These are phyloP conservation scores for Monosporascus sp. DNA, from an alignment of 2,329 filamentous ascomycete genomes.

Conservation along the genomic window DNA sequence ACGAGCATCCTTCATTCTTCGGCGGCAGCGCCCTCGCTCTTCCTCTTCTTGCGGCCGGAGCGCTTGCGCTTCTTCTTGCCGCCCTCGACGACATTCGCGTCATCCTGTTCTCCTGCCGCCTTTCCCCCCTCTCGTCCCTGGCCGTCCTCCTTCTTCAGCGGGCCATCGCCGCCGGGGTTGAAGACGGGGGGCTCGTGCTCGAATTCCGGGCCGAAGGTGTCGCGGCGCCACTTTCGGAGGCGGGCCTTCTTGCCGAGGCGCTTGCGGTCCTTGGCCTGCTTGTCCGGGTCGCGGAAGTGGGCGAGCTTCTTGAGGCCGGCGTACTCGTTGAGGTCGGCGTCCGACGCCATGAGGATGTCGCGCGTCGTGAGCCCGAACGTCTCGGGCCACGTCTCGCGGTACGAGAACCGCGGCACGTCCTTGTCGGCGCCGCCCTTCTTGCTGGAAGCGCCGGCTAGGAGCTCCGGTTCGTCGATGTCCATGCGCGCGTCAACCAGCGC, in stretches of 20 bases:
- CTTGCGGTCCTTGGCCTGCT: constrained; percentile 87
- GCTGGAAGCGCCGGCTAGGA: constrained; percentile 35
- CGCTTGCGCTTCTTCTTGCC: constrained; percentile 30
- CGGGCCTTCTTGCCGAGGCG: constrained; percentile 87
- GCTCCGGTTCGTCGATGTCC: constrained; percentile 62
- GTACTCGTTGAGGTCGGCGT: constrained; percentile 81
- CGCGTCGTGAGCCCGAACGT: constrained; percentile 83
- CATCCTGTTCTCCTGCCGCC: constrained; percentile 12
- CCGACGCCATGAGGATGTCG: constrained; percentile 85
- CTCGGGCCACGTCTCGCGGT: constrained; percentile 88
- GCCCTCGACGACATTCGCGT: constrained; percentile 30
- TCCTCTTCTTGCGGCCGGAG: constrained; percentile 20
- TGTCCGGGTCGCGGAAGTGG: constrained; percentile 78
- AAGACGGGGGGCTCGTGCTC: constrained; percentile 53
- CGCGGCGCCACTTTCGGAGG: constrained; percentile 75
- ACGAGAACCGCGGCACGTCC: constrained; percentile 63
- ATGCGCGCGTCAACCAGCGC: constrained; percentile 78
- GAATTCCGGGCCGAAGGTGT: constrained; percentile 56
- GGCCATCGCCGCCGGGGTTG: constrained; percentile 41
- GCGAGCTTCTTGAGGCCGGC: constrained; percentile 94
- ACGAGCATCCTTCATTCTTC: neutral
- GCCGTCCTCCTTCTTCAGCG: constrained; percentile 15
- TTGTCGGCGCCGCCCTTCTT: constrained; percentile 3
- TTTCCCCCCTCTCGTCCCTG: constrained; percentile 14
- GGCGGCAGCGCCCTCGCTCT: constrained; percentile 6